Conservation (phyloP, 2,329 filamentous ascomycete species). For the Colletotrichum tofieldiae region DNA sequence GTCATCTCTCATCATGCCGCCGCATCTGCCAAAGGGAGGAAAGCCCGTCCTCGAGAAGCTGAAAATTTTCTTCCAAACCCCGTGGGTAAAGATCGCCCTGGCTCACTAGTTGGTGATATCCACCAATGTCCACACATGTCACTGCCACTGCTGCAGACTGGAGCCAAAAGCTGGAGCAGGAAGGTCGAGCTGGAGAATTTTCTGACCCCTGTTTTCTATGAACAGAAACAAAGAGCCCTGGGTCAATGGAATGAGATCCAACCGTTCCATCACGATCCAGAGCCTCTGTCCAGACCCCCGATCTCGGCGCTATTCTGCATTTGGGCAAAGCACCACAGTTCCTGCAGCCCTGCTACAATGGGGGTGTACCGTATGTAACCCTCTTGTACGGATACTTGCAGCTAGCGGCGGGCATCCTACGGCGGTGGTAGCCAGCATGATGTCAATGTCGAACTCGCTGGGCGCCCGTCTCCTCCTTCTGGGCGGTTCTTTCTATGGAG, state of each 20-base stretch:
- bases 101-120: neutral
- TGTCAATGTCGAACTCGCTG: constrained; percentile 23
- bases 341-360: constrained; percentile 40
- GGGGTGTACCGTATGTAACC: neutral
- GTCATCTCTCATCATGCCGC: constrained; percentile 2
- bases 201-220: neutral
- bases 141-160: constrained; percentile 31
- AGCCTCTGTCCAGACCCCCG: constrained; percentile 23
- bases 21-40: neutral
- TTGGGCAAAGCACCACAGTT: constrained; percentile 39
- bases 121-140: constrained; percentile 36
- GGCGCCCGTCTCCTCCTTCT: neutral
- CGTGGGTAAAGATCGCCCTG: constrained; percentile 15
- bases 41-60: neutral
- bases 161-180: constrained; percentile 1
- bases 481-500: neutral
- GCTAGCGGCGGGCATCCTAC: neutral
- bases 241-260: constrained; percentile 15
- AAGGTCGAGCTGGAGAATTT: constrained; percentile 16
- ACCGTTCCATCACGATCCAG: constrained; percentile 39
- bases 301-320: constrained; percentile 22
- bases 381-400: constrained; percentile 1
- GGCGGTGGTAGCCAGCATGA: constrained; percentile 11
- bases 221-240: neutral
- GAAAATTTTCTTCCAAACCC: constrained; percentile 24